Evolutionary conservation across 306 rosid genomes (phyloP).

Genomic region (Cucurbita moschata): DNA sequence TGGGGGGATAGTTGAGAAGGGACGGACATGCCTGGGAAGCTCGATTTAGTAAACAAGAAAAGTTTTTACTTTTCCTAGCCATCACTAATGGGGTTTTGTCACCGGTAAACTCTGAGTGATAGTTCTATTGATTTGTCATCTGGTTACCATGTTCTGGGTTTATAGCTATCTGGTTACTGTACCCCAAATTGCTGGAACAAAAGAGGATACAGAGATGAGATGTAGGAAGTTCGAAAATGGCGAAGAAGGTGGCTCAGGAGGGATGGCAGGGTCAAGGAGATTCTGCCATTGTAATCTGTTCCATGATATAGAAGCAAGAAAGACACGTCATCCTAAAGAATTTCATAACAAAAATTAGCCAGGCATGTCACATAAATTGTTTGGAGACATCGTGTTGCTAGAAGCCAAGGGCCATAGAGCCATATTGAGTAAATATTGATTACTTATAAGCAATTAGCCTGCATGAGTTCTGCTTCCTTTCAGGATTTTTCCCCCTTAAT

Average conservation of each 20-base stretch:
- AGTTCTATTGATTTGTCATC: background rate
- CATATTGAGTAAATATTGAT: background rate
- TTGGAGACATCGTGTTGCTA: no score
- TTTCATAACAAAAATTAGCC: background rate
- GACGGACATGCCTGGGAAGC: background rate
- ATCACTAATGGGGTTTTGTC: background rate
- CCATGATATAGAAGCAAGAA: background rate
- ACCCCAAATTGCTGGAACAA: background rate
- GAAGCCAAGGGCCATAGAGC: background rate
- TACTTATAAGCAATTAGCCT: background rate
- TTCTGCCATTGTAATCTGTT: background rate
- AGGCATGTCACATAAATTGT: no score
- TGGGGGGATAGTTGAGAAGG: background rate
- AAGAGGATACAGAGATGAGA: background rate
- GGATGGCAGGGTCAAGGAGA: slow-evolving; percentile 1
- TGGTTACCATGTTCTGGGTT: background rate
- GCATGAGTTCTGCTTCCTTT: background rate
- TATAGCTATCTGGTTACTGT: background rate
- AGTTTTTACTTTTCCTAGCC: background rate
- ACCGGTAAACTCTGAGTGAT: background rate
- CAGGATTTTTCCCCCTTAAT: background rate
- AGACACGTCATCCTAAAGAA: background rate
- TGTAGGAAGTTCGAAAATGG: background rate
- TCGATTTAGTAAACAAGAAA: no score
- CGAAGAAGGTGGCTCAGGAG: background rate